Base-by-base conservation (phyloP, 2,329 filamentous ascomycete genomes). In the Epichloe sibirici region DNA sequence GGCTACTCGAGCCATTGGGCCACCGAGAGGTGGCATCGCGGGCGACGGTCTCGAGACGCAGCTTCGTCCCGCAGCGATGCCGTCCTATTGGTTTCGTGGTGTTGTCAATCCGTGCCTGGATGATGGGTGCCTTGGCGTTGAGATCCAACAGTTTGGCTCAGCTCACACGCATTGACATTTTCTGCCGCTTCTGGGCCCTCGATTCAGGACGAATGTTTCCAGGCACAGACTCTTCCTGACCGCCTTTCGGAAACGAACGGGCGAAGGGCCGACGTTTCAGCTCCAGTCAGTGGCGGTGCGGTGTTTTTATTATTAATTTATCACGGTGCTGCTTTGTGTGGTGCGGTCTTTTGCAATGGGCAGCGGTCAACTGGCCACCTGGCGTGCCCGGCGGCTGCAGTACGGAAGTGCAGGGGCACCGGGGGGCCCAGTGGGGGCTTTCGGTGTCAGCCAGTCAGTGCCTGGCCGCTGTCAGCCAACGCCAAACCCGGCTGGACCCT, bases 21-120 rank as follows among this genome's bases (percentile, higher is more conserved):
- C 64, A 55, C 62, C 63, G 56, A 69, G 61, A 28, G 65, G 63
- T 60, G 67, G 67, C 67, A 69, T 69, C 49, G 56, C 58, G 48
- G 31, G 48, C 51, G 53, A 37, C 25, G 28, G 25, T 12, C 17
- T 40, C 48, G 47, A 47, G 34, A 40, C 8, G 6, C 37, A 39
- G 43, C 44, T 31, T 39, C 38, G 23, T 28, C 6, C 17, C 8
- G 44, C 44, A 12, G 44, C 25, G 37, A 47, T 25, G 21, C 43
- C 21, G 17, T 37, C 15, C 43, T 44, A 40, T 47, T 25, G 43
- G 34, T 35, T 17, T n/a, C 23, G 12, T 37, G 28, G 13, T 15
- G 23, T 31, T 11, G 34, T 37, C 23, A 13, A 17, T 17, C 45
- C 28, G 28, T 4, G 37, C 25, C 43, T 7, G 35, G 37, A 45